phyloP scores from a whole-genome alignment of 164 flowering plant genomes.

The Cinnamomum chago region DNA sequence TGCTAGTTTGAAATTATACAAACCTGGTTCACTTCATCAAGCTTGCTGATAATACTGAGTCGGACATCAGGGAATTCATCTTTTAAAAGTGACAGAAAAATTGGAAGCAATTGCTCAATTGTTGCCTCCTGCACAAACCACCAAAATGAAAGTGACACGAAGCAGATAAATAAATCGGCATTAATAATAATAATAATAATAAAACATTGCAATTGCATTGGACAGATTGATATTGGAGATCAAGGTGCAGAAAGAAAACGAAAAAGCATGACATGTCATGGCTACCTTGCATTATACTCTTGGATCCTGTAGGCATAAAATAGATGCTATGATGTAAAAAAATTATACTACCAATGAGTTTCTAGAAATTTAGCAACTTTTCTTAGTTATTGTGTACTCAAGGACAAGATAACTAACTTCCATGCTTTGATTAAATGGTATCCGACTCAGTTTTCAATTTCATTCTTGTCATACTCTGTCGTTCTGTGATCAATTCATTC shows the following conservation, averaged over 20 bases:
- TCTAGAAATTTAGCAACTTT: no score
- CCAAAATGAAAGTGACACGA: not conserved
- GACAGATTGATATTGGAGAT: not conserved
- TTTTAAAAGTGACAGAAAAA: conserved; percentile 84
- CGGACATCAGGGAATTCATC: conserved; percentile 99
- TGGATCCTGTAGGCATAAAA: no score
- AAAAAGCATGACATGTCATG: not conserved
- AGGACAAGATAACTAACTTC: no score
- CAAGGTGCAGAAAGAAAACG: not conserved
- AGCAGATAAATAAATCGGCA: no score
- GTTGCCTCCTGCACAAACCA: conserved; percentile 80
- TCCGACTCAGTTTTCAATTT: no score
- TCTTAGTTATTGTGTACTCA: no score
- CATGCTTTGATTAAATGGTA: no score
- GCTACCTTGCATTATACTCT: no score
- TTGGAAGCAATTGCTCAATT: conserved; percentile 90
- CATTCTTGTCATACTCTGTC: no score
- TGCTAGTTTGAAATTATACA: not conserved
- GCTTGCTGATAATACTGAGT: conserved; percentile 90
- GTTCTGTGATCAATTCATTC: no score
- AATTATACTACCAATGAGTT: not conserved
- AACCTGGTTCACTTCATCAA: conserved; percentile 98
- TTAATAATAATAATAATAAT: no score
- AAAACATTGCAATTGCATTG: not conserved
- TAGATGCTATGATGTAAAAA: not conserved